Evolutionary conservation across 1,139 yeast genomes (phyloP), one percentile per base, ranked within the genome.

Genomic region (Kodamaea sp.): DNA sequence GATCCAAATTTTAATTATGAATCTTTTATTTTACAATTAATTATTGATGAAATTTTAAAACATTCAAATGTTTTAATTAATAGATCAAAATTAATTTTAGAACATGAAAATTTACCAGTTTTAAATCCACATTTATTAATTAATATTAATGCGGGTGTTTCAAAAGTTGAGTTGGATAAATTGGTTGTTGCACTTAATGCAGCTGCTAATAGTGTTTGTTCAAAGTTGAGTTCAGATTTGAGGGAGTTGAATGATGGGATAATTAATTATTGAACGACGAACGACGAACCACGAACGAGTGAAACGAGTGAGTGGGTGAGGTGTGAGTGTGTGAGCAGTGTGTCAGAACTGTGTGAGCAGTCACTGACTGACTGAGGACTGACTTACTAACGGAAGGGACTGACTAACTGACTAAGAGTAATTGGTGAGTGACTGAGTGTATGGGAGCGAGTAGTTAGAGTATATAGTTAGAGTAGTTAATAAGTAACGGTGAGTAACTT

Each of bases 21-120:
- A 54, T 78, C 75, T 42, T 75, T 66, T 48, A 64, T 85, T 35
- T 62, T 85, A 40, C 94, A 85, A 61, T 65, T 65, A 40, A 73
- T 87, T 26, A 76, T 84, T 27, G 83, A 84, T 52, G 57, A 62
- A 24, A 67, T 78, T 7, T 67, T 81, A 41, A 54, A 58, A 7
- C 59, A 68, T n/a, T 67, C 73, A 30, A 75, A 78, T 31, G 73
- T 85, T 11, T 70, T 88, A 45, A 70, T 89, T 37, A 71, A 90
- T 9, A 79, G 95, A 55, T 73, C 86, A 10, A 82, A 84, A 45
- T 72, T 79, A 44, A 72, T 88, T 11, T 68, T 82, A 41, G 81
- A 78, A 48, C 95, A 84, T 53, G 97, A 90, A 57, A 65, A 80
- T 41, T 72, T 86, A 46, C 94, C 95, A 4, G 71, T 86, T 32